Percentiles rank a stretch among this genome's conserved stretches.
phyloP scores from a whole-genome alignment of 225 moss, liverwort and hornwort genomes.

The Polytrichum formosum region DNA sequence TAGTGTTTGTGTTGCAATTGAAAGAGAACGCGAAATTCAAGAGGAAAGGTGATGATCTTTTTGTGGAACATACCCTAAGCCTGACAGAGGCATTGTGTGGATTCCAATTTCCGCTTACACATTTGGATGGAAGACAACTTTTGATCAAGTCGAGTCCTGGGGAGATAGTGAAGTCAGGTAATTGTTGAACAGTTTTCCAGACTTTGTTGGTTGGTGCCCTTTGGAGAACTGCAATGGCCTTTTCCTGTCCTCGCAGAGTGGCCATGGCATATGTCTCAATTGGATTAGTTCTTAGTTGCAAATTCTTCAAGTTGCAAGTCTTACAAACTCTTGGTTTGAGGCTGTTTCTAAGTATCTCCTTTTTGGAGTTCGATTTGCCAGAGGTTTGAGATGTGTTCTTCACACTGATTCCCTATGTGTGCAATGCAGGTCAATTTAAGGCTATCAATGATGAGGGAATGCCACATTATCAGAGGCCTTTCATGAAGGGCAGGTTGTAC shows the following conservation, averaged over 20 bases:
- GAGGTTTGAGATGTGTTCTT: background rate
- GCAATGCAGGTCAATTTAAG: conserved; percentile 54
- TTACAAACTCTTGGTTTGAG: no score
- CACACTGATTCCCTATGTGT: background rate
- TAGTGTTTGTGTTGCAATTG: conserved; percentile 22
- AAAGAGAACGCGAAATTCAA: conserved; percentile 22
- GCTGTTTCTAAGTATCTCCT: no score
- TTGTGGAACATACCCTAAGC: conserved; percentile 19
- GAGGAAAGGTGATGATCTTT: conserved; percentile 24
- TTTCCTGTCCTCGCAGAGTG: no score
- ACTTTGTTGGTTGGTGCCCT: no score
- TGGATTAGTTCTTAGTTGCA: no score
- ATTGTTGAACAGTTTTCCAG: background rate
- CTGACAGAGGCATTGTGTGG: conserved; percentile 24
- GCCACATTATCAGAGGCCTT: conserved; percentile 59
- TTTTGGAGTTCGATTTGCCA: no score
- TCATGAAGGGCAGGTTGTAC: conserved; percentile 61
- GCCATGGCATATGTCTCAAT: no score
- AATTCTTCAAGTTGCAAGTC: no score
- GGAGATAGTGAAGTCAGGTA: conserved; percentile 26
- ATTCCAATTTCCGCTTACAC: conserved; percentile 25
- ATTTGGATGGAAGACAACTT: conserved; percentile 19
- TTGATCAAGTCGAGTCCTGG: conserved; percentile 24
- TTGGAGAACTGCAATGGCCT: no score
- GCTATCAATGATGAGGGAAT: conserved; percentile 64